A percentile compares a stretch with the other conserved stretches of the same genome.
These are phyloP conservation scores for Auxenochlorella pyrenoidosa DNA, from an alignment of 139 green algal species.

Conservation along the genomic window DNA sequence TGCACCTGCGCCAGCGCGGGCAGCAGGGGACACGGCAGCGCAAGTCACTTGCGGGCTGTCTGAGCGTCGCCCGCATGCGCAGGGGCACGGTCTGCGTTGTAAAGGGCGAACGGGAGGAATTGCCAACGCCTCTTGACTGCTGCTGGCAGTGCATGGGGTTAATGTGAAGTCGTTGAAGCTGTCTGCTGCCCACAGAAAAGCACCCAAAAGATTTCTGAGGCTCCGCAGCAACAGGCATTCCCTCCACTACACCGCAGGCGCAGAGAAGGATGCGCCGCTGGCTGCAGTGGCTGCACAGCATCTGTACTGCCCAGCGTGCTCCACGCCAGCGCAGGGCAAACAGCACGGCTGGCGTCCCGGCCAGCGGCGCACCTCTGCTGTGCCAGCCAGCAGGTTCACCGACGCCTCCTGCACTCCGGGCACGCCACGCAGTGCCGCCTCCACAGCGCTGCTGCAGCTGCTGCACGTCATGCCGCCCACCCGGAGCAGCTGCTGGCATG, in stretches of 20 bases:
- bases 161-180: too few relatives aligned
- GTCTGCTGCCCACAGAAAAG: neutral
- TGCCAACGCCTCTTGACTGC: too few relatives aligned
- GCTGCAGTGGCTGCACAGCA: too few relatives aligned
- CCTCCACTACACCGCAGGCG: neutral
- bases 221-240: neutral
- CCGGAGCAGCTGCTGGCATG: conserved; percentile 49
- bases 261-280: neutral
- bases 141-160: too few relatives aligned
- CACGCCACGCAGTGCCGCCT: conserved; percentile 29
- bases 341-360: neutral
- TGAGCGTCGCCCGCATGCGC: too few relatives aligned
- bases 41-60: neutral
- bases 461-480: conserved; percentile 52
- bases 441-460: conserved; percentile 43
- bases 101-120: too few relatives aligned
- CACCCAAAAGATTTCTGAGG: neutral
- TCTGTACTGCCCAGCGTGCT: neutral
- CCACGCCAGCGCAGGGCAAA: neutral
- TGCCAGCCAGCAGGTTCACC: conserved; percentile 61
- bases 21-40: too few relatives aligned
- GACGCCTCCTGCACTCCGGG: conserved; percentile 35
- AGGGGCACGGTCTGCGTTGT: too few relatives aligned
- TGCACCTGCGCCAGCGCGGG: conserved; percentile 47
- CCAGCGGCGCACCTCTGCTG: conserved; percentile 63